Conservation (phyloP, 192 early-diverging fungal genomes). For the Mortierella antarctica region DNA sequence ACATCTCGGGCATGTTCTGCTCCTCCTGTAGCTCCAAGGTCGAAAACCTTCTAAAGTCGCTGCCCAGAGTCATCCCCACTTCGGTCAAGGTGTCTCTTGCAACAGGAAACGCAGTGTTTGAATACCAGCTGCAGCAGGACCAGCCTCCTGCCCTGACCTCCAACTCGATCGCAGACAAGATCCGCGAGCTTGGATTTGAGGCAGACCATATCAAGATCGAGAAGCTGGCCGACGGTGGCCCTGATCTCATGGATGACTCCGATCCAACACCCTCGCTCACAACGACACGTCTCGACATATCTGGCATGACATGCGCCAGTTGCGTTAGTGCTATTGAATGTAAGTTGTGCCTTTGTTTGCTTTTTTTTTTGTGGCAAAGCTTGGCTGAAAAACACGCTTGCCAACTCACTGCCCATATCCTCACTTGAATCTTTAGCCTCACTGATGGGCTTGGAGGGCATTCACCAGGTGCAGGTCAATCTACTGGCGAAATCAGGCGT, state of each 20-base stretch:
- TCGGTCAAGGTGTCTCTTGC: slow-evolving; percentile 46
- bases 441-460: slow-evolving; percentile 53
- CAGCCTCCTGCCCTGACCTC: slow-evolving; percentile 20
- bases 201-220: slow-evolving; percentile 55
- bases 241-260: background rate
- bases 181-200: slow-evolving; percentile 56
- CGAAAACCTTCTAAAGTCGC: slow-evolving; percentile 20
- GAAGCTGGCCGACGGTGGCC: slow-evolving; percentile 14
- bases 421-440: slow-evolving; percentile 14
- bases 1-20: slow-evolving; percentile 60
- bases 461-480: slow-evolving; percentile 63
- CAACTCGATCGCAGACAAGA: slow-evolving; percentile 44
- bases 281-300: slow-evolving; percentile 55
- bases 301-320: slow-evolving; percentile 89
- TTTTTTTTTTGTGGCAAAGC: background rate
- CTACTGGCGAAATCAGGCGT: slow-evolving; percentile 59
- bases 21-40: slow-evolving; percentile 53
- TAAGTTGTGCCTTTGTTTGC: slow-evolving; percentile 21
- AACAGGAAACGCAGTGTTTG: slow-evolving; percentile 43
- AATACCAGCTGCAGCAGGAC: slow-evolving; percentile 13
- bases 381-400: background rate
- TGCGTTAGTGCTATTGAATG: slow-evolving; percentile 82
- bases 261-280: background rate
- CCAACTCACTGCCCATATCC: background rate
- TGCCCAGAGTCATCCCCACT: slow-evolving; percentile 34